Evolutionary conservation across 2,329 filamentous ascomycete genomes (phyloP), one percentile per base, ranked within the genome.

Genomic region (Trematosphaeria pertusa): DNA sequence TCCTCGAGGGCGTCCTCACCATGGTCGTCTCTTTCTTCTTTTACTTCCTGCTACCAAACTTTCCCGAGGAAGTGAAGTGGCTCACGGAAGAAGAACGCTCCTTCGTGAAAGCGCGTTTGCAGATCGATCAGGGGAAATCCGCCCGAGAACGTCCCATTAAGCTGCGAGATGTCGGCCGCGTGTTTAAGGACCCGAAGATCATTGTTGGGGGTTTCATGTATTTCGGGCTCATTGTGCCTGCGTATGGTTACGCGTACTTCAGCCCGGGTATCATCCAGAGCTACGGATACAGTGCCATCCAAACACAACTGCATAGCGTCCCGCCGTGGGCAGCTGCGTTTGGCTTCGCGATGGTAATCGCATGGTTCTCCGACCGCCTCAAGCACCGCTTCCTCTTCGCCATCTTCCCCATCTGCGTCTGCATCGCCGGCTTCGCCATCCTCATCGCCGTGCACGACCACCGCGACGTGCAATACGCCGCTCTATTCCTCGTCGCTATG

Each of bases 401-500:
- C 28, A 70, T 95, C 7, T 71, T 84, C 22, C 83, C 87, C 3
- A 88, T 92, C 53, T 78, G 75, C 50, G 70, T 96, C 17, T 78
- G 84, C 36, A 87, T 96, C 40, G 67, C 82, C 0, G 92, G 91
- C 2, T 93, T 96, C 57, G 83, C 76, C 3, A 89, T 93, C 50
- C 79, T 96, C 6, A 75, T 95, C 37, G 75, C 77, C 9, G 82
- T 93, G 4, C 87, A 93, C 69, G 73, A 88, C 64, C 82, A 90
- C 67, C 76, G 75, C 0, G 53, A 80, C 10, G 73, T 89, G 5
- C 82, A 94, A 68, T 97, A 96, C 62, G 87, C 78, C 0, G 89
- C 87, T 0, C 80, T 97, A 0, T 96, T 95, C 76, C 76, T 97
- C 22, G 84, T 95, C 38, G 87, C 89, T 2, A 86, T 86, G 75